Base-by-base conservation (phyloP, 176 grass and related monocot species). In the Tuctoria greenei region DNA sequence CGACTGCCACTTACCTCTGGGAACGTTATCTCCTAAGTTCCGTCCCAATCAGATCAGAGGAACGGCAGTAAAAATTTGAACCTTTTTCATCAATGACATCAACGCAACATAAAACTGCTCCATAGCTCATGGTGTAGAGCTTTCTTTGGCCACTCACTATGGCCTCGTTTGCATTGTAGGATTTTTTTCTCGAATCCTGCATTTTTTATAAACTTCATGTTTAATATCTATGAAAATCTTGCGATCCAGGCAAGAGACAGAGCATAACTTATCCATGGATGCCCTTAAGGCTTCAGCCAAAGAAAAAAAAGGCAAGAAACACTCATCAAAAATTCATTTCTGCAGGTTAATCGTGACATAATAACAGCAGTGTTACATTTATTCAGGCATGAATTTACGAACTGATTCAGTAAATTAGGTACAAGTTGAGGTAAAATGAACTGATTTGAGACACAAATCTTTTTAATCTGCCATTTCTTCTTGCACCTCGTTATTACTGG, bases 1-100 rank as follows among this genome's bases (percentile, higher is more conserved):
- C 7, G 60, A 77, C 74, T 4, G 28, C 7, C 60, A 77, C 75
- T 31, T 5, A 36, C 20, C 16, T 4, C 59, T 14, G 46, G 11
- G 27, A 66, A 61, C 67, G 11, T 36, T 78, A 61, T 73, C 79
- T 25, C 52, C 39, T 35, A 35, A 61, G 35, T 44, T 60, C 79
- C 41, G 60, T 73, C 74, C 10, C 74, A 2, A 40, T 82, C 74
- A 66, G 77, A 73, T 66, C 85, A 35, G 4, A 60, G 25, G 39
- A 16, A 75, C 10, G 14, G 16, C 61, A 40, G 39, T 16, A 71
- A 65, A 66, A 43, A 38, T 15, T 8, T n/a, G 1, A 25, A 11
- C 21, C 46, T 31, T 76, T 42, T 47, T 20, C 10, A 1, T 20
- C 26, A 26, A 45, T 9, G 12, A 24, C 56, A 43, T 20, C 65